A percentile compares a stretch with the other conserved stretches of the same genome.
phyloP scores from a whole-genome alignment of 2,329 filamentous ascomycete species.

The Fusarium nisikadoi region DNA sequence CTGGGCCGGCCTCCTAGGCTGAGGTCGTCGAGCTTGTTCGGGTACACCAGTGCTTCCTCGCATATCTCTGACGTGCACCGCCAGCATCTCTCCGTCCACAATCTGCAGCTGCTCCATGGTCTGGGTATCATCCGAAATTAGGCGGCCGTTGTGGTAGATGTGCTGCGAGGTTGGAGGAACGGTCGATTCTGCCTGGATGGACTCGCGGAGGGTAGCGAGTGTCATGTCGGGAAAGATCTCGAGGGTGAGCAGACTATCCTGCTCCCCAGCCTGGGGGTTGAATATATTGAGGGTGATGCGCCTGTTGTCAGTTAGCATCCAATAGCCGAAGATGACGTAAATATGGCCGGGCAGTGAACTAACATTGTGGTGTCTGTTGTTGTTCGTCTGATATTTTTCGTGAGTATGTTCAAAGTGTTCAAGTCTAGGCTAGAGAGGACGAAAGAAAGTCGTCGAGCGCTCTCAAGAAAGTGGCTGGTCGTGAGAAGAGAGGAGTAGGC shows the following conservation, averaged over 20 bases:
- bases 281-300: slow-evolving; percentile 88
- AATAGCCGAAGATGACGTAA: slow-evolving; percentile 13
- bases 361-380: slow-evolving; percentile 34
- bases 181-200: slow-evolving; percentile 84
- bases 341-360: slow-evolving; percentile 9
- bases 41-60: slow-evolving; percentile 59
- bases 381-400: not conserved
- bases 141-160: slow-evolving; percentile 89
- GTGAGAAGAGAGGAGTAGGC: slow-evolving; percentile 19
- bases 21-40: slow-evolving; percentile 48
- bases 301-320: slow-evolving; percentile 61
- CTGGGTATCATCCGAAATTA: slow-evolving; percentile 80
- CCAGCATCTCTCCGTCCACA: slow-evolving; percentile 90
- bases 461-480: slow-evolving; percentile 29
- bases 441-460: slow-evolving; percentile 8
- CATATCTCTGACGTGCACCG: slow-evolving; percentile 78
- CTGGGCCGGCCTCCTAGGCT: slow-evolving; percentile 47
- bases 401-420: not conserved
- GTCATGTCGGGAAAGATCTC: slow-evolving; percentile 87
- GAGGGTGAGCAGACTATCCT: slow-evolving; percentile 81
- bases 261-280: slow-evolving; percentile 72
- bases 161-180: slow-evolving; percentile 80
- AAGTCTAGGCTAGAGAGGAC: not conserved
- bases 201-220: slow-evolving; percentile 84
- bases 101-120: slow-evolving; percentile 86